These are phyloP conservation scores for Zygosaccharomyces sapae DNA, from an alignment of 1,139 yeast genomes.

Conservation along the genomic window DNA sequence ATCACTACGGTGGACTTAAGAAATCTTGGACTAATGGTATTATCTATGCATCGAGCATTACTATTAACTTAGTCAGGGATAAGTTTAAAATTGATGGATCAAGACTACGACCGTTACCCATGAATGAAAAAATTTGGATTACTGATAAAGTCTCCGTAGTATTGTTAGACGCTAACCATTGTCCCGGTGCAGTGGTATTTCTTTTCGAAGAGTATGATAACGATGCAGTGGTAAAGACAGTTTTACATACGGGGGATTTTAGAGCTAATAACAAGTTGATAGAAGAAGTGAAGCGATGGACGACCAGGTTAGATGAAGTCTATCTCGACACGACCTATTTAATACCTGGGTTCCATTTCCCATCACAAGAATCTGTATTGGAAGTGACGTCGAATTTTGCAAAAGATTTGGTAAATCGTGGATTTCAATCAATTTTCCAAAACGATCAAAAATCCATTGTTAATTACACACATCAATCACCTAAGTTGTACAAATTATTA, in stretches of 20 bases:
- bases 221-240: conserved; percentile 21
- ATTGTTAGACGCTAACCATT: conserved; percentile 82
- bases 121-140: conserved; percentile 40
- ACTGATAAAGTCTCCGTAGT: conserved; percentile 55
- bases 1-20: conserved; percentile 84
- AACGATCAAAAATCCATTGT: conserved; percentile 44
- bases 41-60: conserved; percentile 70
- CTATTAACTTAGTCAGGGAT: conserved; percentile 52
- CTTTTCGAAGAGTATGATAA: conserved; percentile 53
- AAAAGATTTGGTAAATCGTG: conserved; percentile 31
- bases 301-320: conserved; percentile 46
- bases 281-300: conserved; percentile 32
- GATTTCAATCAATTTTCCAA: conserved; percentile 31
- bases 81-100: conserved; percentile 56
- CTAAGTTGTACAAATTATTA: conserved; percentile 40
- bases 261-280: conserved; percentile 49
- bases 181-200: conserved; percentile 90
- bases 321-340: conserved; percentile 88
- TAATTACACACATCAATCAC: conserved; percentile 29
- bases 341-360: conserved; percentile 69
- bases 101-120: conserved; percentile 47
- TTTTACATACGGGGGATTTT: conserved; percentile 90
- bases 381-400: conserved; percentile 54
- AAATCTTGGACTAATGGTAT: conserved; percentile 69
- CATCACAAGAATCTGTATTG: conserved; percentile 69